Percentiles rank a stretch among this genome's conserved stretches.
These are phyloP conservation scores for Paecilomyces variotii DNA, from an alignment of 2,329 filamentous ascomycete genomes.

Conservation along the genomic window DNA sequence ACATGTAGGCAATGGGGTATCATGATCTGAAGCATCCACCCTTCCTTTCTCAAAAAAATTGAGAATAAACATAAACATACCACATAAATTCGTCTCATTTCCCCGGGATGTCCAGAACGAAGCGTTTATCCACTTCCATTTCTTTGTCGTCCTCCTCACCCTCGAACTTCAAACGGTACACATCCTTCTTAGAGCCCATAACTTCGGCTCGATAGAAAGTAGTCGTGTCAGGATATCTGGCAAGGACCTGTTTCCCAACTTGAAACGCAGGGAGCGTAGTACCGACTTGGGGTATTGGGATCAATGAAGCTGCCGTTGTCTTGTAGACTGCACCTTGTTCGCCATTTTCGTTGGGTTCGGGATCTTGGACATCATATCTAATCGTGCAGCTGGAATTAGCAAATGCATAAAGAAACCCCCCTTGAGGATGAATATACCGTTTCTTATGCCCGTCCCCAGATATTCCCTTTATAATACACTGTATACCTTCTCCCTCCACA, in stretches of 20 bases:
- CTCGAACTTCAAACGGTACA: slow-evolving; percentile 61
- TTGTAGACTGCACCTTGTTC: slow-evolving; percentile 56
- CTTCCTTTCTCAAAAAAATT: not conserved
- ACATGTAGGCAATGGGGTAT: not conserved
- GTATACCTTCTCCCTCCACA: slow-evolving; percentile 53
- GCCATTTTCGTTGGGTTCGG: slow-evolving; percentile 63
- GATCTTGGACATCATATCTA: slow-evolving; percentile 71
- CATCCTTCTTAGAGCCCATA: slow-evolving; percentile 54
- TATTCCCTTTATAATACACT: slow-evolving; percentile 69
- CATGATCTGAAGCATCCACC: not conserved
- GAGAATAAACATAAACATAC: not conserved
- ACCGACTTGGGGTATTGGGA: slow-evolving; percentile 59
- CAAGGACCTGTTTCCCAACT: slow-evolving; percentile 63
- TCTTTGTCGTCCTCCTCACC: slow-evolving; percentile 67
- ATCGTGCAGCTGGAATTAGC: slow-evolving; percentile 2
- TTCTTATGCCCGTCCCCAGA: slow-evolving; percentile 65
- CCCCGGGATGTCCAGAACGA: slow-evolving; percentile 64
- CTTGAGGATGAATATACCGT: slow-evolving; percentile 34
- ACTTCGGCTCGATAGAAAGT: slow-evolving; percentile 82
- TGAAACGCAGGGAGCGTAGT: slow-evolving; percentile 54
- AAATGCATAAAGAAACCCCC: not conserved
- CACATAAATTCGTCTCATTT: slow-evolving; percentile 21
- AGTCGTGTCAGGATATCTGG: slow-evolving; percentile 73
- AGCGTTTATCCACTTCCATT: slow-evolving; percentile 66
- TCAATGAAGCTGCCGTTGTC: slow-evolving; percentile 66